phyloP scores from a whole-genome alignment of 2,329 filamentous ascomycete genomes.

The Ophiostoma australiae region DNA sequence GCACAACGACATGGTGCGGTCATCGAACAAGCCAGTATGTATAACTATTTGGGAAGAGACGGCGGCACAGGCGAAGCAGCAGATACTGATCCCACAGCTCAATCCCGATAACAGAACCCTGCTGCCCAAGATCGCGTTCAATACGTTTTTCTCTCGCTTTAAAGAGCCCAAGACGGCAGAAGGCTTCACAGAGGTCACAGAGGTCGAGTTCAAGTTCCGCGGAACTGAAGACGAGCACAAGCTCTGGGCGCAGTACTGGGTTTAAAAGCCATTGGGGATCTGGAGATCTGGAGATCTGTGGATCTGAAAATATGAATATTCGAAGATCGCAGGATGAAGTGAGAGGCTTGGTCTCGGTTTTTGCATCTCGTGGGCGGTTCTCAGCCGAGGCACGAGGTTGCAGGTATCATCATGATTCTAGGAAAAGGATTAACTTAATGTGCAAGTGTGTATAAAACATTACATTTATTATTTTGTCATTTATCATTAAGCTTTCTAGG shows the following conservation, averaged over 20 bases:
- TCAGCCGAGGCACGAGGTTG: too few relatives aligned
- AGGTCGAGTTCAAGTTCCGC: constrained; percentile 70
- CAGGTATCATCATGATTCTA: background rate
- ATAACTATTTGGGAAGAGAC: background rate
- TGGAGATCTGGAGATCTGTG: too few relatives aligned
- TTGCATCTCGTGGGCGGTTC: too few relatives aligned
- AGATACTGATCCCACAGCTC: constrained; percentile 37
- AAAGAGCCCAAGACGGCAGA: constrained; percentile 66
- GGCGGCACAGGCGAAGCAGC: background rate
- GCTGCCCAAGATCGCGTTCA: constrained; percentile 77
- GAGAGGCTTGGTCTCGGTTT: too few relatives aligned
- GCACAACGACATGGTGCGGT: constrained; percentile 83
- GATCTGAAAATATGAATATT: background rate
- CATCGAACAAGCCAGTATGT: constrained; percentile 44
- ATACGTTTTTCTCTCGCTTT: constrained; percentile 66
- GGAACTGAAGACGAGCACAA: constrained; percentile 63
- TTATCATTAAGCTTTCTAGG: background rate
- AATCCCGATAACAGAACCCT: constrained; percentile 76
- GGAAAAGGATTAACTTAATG: background rate
- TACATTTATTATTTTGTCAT: background rate
- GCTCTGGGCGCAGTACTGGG: constrained; percentile 76
- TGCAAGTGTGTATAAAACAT: background rate
- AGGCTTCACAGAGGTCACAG: constrained; percentile 76
- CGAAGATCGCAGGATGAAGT: background rate
- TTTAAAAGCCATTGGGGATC: constrained; percentile 37